These are phyloP conservation scores for Pseudotsuga menziesii DNA, from an alignment of 75 land plant species.

Conservation along the genomic window DNA sequence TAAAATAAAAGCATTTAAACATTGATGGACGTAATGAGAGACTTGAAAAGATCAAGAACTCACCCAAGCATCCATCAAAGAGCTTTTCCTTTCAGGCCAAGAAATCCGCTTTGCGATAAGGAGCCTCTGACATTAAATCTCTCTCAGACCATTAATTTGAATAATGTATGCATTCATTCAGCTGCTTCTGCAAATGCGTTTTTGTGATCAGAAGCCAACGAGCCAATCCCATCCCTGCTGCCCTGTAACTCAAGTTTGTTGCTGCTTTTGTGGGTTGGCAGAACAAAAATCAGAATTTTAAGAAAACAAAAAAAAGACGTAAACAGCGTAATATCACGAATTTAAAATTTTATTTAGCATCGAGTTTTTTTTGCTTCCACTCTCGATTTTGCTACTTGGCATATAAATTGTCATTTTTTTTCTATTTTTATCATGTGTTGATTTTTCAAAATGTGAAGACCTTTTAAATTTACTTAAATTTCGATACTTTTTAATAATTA, in stretches of 20 bases:
- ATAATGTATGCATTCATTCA: not conserved
- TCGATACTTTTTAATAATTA: no score
- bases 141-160: not conserved
- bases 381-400: no score
- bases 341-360: no score
- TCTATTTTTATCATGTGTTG: no score
- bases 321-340: no score
- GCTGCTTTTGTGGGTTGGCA: not conserved
- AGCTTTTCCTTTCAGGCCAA: not conserved
- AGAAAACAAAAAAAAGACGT: no score
- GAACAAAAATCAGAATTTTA: no score
- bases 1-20: no score
- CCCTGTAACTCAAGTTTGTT: not conserved
- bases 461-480: no score
- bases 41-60: not conserved
- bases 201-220: not conserved
- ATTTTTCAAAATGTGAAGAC: no score
- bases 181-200: not conserved
- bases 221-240: not conserved
- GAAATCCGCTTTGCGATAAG: not conserved
- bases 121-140: not conserved
- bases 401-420: no score
- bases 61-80: slow-evolving; percentile 7
- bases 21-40: not conserved
- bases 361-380: no score